Base-by-base conservation (phyloP, 1,284 basidiomycete genomes). In the Moniliophthora roreri region DNA sequence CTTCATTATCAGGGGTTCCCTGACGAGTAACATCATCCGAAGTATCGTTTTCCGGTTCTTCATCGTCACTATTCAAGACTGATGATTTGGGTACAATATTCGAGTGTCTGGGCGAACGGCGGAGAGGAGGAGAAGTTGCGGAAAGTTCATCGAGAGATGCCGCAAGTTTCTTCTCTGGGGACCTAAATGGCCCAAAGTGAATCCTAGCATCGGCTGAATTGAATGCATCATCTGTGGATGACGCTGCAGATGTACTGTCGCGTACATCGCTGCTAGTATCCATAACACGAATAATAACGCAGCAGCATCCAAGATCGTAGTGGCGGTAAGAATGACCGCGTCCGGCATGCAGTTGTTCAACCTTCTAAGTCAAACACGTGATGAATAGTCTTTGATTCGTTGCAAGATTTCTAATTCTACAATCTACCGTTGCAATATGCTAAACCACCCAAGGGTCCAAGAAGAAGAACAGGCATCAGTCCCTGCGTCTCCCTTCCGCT, bases 181-280 rank as follows among this genome's bases (percentile, higher is more conserved):
- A 80, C 57, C 71, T 75, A 20, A 80, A 60, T 38, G 80, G 77
- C 15, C 79, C 82, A 63, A 82, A 80, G 63, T 80, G 76, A 28
- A 80, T 67, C 57, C 73, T 73, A 16, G 74, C 69, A 24, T 68
- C 61, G 38, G 73, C 20, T 8, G 16, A 23, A 24, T 24, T 21
- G 16, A 9, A 15, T 13, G n/a, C 10, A 15, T 26, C 41, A 44
- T 11, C 21, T 44, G 23, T 23, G 41, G 21, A 21, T 26, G 23
- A 26, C 15, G 41, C 41, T 23, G 41, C 18, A 28, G 44, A 46
- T n/a, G 44, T 28, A 8, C 24, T 24, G 11, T 46, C 44, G 44
- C 44, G 44, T 46, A 28, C 44, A 46, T 46, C 4, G 13, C 15
- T 32, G 28, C 28, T 28, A 15, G 26, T n/a, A 28, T 46, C 24